These are phyloP conservation scores for Lipomyces lipofer DNA, from an alignment of 805 yeast species.

Conservation along the genomic window DNA sequence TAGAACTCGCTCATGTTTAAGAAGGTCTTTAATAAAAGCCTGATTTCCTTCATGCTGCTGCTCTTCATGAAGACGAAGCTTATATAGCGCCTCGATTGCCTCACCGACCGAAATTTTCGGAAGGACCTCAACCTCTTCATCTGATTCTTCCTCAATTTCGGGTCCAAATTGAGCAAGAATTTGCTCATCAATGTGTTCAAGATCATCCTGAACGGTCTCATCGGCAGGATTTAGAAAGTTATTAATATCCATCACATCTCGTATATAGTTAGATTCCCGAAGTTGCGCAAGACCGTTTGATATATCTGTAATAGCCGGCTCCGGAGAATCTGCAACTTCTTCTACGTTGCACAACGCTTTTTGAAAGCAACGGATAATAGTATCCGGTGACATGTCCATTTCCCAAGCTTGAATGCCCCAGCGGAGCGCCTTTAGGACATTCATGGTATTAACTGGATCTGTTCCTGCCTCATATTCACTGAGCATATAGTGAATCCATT, in stretches of 20 bases:
- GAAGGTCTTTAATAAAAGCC: neutral
- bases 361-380: neutral
- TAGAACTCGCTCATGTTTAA: neutral
- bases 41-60: neutral
- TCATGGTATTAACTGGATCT: neutral
- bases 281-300: too few relatives aligned
- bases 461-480: neutral
- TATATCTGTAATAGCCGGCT: too few relatives aligned
- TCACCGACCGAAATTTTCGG: neutral
- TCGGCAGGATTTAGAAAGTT: too few relatives aligned
- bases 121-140: too few relatives aligned
- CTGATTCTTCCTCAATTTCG: too few relatives aligned
- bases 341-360: neutral
- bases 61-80: neutral
- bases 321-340: too few relatives aligned
- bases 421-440: neutral
- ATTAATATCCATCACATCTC: too few relatives aligned
- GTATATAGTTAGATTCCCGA: too few relatives aligned
- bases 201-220: too few relatives aligned
- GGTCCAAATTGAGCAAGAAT: too few relatives aligned
- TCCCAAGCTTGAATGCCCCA: neutral
- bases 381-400: neutral
- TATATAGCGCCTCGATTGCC: neutral
- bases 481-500: neutral
- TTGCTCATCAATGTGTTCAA: too few relatives aligned